Conservation (phyloP, 768 basidiomycete species). For the Ephemerocybe angulata region DNA sequence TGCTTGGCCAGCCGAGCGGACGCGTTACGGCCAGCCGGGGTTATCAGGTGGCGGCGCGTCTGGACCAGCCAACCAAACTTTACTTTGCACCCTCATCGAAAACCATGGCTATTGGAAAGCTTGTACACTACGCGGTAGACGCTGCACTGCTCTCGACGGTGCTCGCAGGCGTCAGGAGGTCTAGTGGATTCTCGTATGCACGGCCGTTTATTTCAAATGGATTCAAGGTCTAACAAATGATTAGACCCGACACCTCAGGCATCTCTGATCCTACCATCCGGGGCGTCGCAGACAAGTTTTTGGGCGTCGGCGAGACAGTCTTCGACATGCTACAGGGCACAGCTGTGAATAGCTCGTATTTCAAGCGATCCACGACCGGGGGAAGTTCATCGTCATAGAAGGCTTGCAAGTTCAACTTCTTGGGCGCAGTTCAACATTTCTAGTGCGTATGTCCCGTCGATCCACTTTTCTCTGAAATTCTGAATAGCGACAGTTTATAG, state of each 20-base stretch:
- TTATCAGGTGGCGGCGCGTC: not conserved
- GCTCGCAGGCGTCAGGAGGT: constrained; percentile 84
- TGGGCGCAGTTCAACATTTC: no score
- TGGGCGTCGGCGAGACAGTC: constrained; percentile 83
- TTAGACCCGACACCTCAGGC: constrained; percentile 59
- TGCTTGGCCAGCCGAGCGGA: not conserved
- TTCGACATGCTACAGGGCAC: constrained; percentile 83
- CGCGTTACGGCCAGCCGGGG: not conserved
- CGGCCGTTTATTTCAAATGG: constrained; percentile 17
- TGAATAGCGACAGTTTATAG: no score
- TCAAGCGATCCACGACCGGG: constrained; percentile 67
- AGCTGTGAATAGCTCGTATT: constrained; percentile 84
- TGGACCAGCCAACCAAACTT: not conserved
- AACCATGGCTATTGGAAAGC: constrained; percentile 60
- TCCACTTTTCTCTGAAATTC: no score
- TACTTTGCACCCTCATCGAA: not conserved
- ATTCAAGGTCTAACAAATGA: constrained; percentile 1
- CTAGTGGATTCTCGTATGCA: constrained; percentile 84
- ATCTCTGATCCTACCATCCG: constrained; percentile 80
- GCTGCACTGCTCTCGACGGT: constrained; percentile 84
- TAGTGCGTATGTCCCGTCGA: no score
- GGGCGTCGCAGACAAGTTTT: constrained; percentile 73
- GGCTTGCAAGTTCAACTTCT: no score
- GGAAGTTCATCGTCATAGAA: constrained; percentile 13
- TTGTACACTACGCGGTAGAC: constrained; percentile 82